Conservation (phyloP, 306 rosid genomes). For the Cucurbita moschata region DNA sequence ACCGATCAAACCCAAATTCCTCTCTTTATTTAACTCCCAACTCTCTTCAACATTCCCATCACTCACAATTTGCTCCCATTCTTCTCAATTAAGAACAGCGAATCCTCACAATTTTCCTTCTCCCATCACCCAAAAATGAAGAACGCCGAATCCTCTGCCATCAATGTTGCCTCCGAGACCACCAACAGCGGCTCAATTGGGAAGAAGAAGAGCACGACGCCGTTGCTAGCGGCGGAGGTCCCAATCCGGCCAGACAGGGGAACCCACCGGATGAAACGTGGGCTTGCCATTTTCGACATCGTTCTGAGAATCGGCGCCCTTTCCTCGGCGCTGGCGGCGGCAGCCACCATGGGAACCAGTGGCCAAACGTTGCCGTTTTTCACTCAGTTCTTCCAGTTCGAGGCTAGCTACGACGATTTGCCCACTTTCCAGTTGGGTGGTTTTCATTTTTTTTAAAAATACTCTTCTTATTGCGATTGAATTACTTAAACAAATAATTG, state of each 20-base stretch:
- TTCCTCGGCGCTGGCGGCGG: conserved; percentile 46
- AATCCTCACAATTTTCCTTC: too few relatives aligned
- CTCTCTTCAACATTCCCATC: background rate
- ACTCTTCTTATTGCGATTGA: too few relatives aligned
- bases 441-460: too few relatives aligned
- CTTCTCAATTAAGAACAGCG: background rate
- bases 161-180: conserved; percentile 41
- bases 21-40: background rate
- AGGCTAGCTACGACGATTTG: conserved; percentile 69
- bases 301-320: conserved; percentile 63
- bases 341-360: conserved; percentile 64
- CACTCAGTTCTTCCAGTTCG: conserved; percentile 87
- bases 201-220: conserved; percentile 25
- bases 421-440: conserved; percentile 42
- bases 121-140: conserved; percentile 19
- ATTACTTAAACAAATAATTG: background rate
- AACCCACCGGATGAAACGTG: conserved; percentile 47
- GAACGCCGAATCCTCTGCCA: conserved; percentile 28
- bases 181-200: conserved; percentile 10
- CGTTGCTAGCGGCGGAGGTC: background rate
- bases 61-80: background rate
- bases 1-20: background rate
- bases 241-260: background rate
- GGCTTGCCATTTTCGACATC: conserved; percentile 51
- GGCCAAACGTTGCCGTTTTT: conserved; percentile 66